Percentiles rank a stretch among this genome's conserved stretches.
These are phyloP conservation scores for Diaporthe sp. DNA, from an alignment of 2,329 filamentous ascomycete genomes.

Conservation along the genomic window DNA sequence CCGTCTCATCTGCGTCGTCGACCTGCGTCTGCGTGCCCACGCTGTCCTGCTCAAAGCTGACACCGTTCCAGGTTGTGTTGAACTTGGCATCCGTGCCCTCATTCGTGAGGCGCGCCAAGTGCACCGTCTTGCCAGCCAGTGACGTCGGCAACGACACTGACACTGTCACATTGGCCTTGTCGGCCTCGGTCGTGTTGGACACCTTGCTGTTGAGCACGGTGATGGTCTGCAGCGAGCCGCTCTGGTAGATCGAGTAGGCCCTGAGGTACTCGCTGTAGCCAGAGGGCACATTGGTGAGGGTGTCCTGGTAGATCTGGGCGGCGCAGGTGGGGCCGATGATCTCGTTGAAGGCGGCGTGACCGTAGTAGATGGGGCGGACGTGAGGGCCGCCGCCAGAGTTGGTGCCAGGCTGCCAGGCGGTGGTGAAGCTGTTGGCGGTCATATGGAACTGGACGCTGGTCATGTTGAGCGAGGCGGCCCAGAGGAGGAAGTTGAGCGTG, in stretches of 20 bases:
- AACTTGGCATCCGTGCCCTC: conserved; percentile 53
- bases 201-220: conserved; percentile 57
- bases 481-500: conserved; percentile 63
- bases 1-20: conserved; percentile 45
- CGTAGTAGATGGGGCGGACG: conserved; percentile 61
- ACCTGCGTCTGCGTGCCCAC: conserved; percentile 52
- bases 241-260: conserved; percentile 56
- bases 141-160: conserved; percentile 50
- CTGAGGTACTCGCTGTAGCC: conserved; percentile 53
- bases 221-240: conserved; percentile 51
- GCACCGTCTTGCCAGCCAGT: conserved; percentile 53
- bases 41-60: conserved; percentile 54
- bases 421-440: conserved; percentile 62
- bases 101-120: conserved; percentile 58
- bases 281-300: conserved; percentile 43
- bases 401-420: conserved; percentile 58
- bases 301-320: conserved; percentile 52
- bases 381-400: conserved; percentile 51
- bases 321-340: conserved; percentile 55
- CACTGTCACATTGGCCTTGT: conserved; percentile 53
- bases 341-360: conserved; percentile 60
- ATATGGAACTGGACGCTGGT: conserved; percentile 62
- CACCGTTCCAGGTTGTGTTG: conserved; percentile 58
- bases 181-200: conserved; percentile 50
- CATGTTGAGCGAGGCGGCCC: conserved; percentile 58